Percentiles rank a stretch among this genome's conserved stretches.
Evolutionary conservation across 345 rosid genomes (phyloP).

Genomic region (Camelina hispida): DNA sequence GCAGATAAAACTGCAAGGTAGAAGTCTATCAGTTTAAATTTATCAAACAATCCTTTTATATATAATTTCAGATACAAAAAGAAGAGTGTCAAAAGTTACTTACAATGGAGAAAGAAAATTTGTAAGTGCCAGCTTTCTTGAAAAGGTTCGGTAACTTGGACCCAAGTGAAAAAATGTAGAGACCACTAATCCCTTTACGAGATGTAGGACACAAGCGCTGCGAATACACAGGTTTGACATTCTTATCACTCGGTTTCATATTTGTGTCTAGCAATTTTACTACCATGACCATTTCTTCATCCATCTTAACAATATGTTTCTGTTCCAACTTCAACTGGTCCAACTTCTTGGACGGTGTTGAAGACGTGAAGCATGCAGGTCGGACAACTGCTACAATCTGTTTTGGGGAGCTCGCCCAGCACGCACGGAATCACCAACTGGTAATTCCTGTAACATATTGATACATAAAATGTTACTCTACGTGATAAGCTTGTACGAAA

Average conservation of each 20-base stretch:
- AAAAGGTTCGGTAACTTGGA: conserved; percentile 49
- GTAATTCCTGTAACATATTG: conserved; percentile 57
- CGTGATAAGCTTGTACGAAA: background rate
- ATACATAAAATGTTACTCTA: background rate
- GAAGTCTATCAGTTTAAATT: background rate
- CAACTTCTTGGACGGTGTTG: conserved; percentile 48
- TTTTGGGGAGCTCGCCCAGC: conserved; percentile 59
- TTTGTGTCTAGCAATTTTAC: conserved; percentile 42
- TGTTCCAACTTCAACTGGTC: conserved; percentile 62
- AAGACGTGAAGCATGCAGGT: conserved; percentile 52
- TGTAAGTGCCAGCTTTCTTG: conserved; percentile 56
- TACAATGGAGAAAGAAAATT: conserved; percentile 59
- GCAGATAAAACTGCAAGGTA: background rate
- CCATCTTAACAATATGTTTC: conserved; percentile 54
- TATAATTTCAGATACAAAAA: conserved; percentile 7
- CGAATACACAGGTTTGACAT: conserved; percentile 38
- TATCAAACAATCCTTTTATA: background rate
- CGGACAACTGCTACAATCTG: conserved; percentile 74
- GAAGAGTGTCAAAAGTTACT: conserved; percentile 35
- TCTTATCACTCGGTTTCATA: conserved; percentile 28
- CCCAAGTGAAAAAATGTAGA: conserved; percentile 61
- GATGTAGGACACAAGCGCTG: conserved; percentile 48
- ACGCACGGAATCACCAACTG: conserved; percentile 41
- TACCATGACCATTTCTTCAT: conserved; percentile 57
- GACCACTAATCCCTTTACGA: conserved; percentile 54